Conservation (phyloP, 768 basidiomycete species). For the Leccinum disarticulatum region DNA sequence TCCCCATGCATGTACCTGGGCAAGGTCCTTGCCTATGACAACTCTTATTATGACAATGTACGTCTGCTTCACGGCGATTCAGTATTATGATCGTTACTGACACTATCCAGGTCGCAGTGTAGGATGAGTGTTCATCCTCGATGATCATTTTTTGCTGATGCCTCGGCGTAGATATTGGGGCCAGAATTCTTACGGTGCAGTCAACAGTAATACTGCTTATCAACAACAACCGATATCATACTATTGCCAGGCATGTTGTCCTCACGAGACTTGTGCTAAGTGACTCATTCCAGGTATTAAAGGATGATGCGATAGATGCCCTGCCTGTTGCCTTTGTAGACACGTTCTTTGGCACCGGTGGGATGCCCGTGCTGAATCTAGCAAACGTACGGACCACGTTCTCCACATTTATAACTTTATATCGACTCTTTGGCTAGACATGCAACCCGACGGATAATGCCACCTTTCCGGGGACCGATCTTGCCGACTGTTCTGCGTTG, state of each 20-base stretch:
- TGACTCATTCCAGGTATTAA: constrained; percentile 7
- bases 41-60: constrained; percentile 63
- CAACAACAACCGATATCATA: constrained; percentile 61
- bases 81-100: constrained; percentile 3
- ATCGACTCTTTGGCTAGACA: constrained; percentile 29
- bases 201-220: constrained; percentile 47
- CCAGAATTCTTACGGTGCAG: constrained; percentile 72
- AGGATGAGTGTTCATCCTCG: constrained; percentile 18
- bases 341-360: constrained; percentile 63
- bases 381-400: constrained; percentile 50
- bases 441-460: constrained; percentile 41
- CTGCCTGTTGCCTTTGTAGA: constrained; percentile 71
- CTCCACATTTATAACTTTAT: not conserved
- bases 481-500: constrained; percentile 39
- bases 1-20: constrained; percentile 11
- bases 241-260: constrained; percentile 55
- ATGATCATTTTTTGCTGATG: not conserved
- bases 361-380: constrained; percentile 62
- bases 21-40: constrained; percentile 48
- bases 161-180: constrained; percentile 60
- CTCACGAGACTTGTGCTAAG: not conserved
- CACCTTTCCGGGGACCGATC: constrained; percentile 42
- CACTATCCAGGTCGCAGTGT: constrained; percentile 53
- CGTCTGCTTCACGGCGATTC: constrained; percentile 18
- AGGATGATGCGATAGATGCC: constrained; percentile 69